A percentile compares a stretch with the other conserved stretches of the same genome.
Conservation (phyloP, 208 protist genomes). For the Naegleria fowleri region DNA sequence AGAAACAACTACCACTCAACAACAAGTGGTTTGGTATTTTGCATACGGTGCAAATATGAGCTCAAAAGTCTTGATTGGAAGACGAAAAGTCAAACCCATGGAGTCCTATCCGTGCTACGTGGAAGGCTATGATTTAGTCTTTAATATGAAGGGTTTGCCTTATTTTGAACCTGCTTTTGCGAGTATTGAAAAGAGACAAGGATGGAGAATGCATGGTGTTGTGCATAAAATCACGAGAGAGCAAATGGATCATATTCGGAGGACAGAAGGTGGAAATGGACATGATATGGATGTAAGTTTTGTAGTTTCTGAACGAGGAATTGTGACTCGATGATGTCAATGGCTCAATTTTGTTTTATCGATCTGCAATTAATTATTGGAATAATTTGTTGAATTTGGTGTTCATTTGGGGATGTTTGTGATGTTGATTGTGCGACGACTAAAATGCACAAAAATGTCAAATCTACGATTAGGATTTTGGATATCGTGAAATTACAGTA, state of each 20-base stretch:
- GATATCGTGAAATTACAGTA: neutral
- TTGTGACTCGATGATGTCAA: too few species aligned
- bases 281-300: neutral
- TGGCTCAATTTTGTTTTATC: too few species aligned
- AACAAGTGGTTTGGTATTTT: neutral
- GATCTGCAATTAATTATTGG: too few species aligned
- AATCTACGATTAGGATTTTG: neutral
- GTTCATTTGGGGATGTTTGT: too few species aligned
- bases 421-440: too few species aligned
- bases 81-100: neutral
- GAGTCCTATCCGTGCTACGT: neutral
- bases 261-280: neutral
- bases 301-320: too few species aligned
- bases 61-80: neutral
- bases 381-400: too few species aligned
- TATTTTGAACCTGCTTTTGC: conserved; percentile 9
- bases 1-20: too few species aligned
- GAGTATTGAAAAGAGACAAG: neutral
- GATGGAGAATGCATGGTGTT: neutral
- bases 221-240: neutral
- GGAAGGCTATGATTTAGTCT: neutral
- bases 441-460: too few species aligned
- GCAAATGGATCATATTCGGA: neutral
- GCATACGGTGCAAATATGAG: neutral
- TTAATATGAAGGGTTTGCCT: neutral